Conservation (phyloP, 192 early-diverging fungal species). For the Phycomyces blakesleeanus region DNA sequence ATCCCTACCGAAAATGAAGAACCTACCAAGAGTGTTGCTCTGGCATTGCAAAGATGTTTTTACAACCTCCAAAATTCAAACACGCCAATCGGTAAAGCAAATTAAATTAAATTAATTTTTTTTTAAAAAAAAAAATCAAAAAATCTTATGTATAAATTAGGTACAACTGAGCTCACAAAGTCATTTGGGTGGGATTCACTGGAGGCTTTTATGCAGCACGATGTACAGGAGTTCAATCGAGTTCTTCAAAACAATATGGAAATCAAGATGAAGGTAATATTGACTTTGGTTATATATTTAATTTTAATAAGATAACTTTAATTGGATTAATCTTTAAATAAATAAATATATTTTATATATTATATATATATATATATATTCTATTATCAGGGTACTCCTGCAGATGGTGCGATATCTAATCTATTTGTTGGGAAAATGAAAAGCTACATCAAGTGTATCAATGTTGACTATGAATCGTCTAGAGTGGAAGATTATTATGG, state of each 20-base stretch:
- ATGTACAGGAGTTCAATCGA: conserved; percentile 97
- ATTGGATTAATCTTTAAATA: too few species aligned
- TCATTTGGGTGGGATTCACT: conserved; percentile 98
- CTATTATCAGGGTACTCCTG: conserved; percentile 72
- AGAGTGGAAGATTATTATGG: conserved; percentile 93
- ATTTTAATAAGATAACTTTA: too few species aligned
- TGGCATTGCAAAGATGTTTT: conserved; percentile 93
- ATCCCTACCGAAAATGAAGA: conserved; percentile 91
- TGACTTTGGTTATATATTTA: not conserved
- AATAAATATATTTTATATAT: too few species aligned
- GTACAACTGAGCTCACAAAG: conserved; percentile 91
- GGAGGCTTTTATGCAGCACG: conserved; percentile 97
- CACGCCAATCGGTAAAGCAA: conserved; percentile 57
- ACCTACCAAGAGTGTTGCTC: conserved; percentile 78
- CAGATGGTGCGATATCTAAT: conserved; percentile 85
- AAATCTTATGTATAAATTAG: conserved; percentile 1
- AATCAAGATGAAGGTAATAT: conserved; percentile 87
- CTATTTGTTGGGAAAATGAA: conserved; percentile 98
- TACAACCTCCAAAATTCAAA: conserved; percentile 79
- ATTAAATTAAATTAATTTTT: not conserved
- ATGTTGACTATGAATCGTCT: conserved; percentile 94
- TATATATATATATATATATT: too few species aligned
- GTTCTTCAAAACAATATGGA: conserved; percentile 97
- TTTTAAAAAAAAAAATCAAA: not conserved
- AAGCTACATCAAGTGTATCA: conserved; percentile 92